Evolutionary conservation across 768 basidiomycete genomes (phyloP), one percentile per base, ranked within the genome.

Genomic region (Baorangia bicolor): DNA sequence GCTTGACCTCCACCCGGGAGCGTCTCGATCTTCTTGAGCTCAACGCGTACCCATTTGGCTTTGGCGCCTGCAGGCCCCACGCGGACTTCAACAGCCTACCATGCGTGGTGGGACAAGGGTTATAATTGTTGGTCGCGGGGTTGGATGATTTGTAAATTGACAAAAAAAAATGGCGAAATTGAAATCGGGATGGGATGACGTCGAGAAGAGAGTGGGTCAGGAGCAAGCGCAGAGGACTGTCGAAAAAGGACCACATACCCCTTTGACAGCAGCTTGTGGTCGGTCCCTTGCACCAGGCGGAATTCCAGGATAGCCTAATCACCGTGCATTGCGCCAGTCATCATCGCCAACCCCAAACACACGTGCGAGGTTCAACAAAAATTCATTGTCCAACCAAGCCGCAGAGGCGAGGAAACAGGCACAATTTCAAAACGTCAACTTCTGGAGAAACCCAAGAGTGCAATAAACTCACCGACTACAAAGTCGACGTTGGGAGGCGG

Each of bases 401-500:
- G 18, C 20, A 46, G 25, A 47, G 27, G 33, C 27, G 46, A 43
- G 44, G 12, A 46, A 40, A 31, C 33, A 51, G 44, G 34, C 38
- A 18, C 20, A 58, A 39, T 38, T 38, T 23, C 16, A 45, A 33
- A 18, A 41, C 25, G 44, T 53, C 39, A 65, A 16, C 21, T 31
- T n/a, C 12, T n/a, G 38, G 23, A 34, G 14, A 37, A 40, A 13
- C 5, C 21, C n/a, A 1, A 33, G 31, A 31, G 28, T 28, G 34
- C 21, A 28, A 43, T 45, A 46, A 27, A 70, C 80, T 58, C 62
- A 87, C 91, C 91, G 66, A 88, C 84, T 7, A 94, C 88, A 68
- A 91, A 93, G 64, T 93, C 91, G 68, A 92, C 87, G 75, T 94
- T 92, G 40, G 91, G 91, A 44, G 91, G 92, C 10, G 91, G 90